Evolutionary conservation across 2,329 filamentous ascomycete species (phyloP).

Genomic region (Cryphonectria japonica): DNA sequence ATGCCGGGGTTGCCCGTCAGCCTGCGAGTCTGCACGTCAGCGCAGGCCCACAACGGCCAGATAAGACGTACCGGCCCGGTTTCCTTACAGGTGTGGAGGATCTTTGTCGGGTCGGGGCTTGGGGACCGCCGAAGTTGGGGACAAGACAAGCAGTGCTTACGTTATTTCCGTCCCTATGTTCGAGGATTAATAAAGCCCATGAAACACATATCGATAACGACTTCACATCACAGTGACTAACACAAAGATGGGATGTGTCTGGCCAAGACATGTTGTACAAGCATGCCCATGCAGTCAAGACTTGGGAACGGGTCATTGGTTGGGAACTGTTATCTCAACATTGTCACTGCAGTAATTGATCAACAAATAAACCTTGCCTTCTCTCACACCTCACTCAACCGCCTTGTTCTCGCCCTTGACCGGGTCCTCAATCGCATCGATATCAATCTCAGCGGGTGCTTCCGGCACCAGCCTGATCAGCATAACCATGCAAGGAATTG

Average conservation of each 20-base stretch:
- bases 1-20: background rate
- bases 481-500: conserved; percentile 25
- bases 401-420: conserved; percentile 11
- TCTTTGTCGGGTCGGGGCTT: no score
- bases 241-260: background rate
- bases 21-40: background rate
- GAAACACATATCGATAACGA: background rate
- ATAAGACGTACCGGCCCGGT: conserved; percentile 15
- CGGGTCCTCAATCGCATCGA: conserved; percentile 21
- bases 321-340: background rate
- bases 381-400: conserved; percentile 2
- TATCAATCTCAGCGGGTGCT: conserved; percentile 24
- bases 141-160: background rate
- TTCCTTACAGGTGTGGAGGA: background rate
- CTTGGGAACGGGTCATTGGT: background rate
- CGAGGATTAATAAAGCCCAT: background rate
- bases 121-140: background rate
- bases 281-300: background rate
- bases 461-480: conserved; percentile 26
- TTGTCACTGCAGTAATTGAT: background rate
- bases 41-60: conserved; percentile 10
- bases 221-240: background rate
- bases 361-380: background rate
- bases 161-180: background rate
- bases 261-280: no score